Percentiles rank a stretch among this genome's conserved stretches.
Evolutionary conservation across 2,329 filamentous ascomycete species (phyloP).

Genomic region (Diaporthe longicolla): DNA sequence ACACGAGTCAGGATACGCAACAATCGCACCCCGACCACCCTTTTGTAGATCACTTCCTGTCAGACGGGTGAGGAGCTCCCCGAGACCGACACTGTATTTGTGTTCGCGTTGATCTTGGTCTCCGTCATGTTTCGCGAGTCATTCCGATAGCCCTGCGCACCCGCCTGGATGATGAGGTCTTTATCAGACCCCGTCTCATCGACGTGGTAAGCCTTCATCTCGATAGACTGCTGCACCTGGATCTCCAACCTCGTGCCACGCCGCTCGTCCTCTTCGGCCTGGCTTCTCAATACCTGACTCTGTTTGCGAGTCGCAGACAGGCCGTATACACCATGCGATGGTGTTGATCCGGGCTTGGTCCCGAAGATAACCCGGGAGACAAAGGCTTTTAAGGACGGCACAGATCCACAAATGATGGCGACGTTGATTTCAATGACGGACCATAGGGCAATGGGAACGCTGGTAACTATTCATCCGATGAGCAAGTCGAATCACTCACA

Average conservation of each 20-base stretch:
- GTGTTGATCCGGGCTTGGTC: constrained; percentile 5
- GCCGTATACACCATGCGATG: constrained; percentile 4
- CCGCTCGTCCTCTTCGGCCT: neutral
- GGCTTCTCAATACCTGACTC: constrained; percentile 9
- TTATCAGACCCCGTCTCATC: constrained; percentile 16
- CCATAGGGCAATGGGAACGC: constrained; percentile 48
- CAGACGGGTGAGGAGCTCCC: constrained; percentile 19
- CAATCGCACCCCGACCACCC: neutral
- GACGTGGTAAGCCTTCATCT: constrained; percentile 40
- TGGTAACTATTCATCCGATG: constrained; percentile 38
- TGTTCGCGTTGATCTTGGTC: constrained; percentile 21
- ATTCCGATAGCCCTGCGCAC: neutral
- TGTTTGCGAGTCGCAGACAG: constrained; percentile 7
- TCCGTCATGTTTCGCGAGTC: constrained; percentile 14
- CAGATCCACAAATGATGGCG: constrained; percentile 58
- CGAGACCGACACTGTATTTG: neutral
- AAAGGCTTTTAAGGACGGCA: constrained; percentile 56
- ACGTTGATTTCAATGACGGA: constrained; percentile 49
- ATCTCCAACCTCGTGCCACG: constrained; percentile 48
- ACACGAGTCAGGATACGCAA: neutral
- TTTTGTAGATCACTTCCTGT: neutral
- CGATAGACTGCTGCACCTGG: constrained; percentile 44
- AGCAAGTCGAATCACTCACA: neutral
- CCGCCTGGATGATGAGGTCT: constrained; percentile 5
- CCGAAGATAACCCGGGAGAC: constrained; percentile 56